A percentile compares a stretch with the other conserved stretches of the same genome.
Evolutionary conservation across 805 yeast species (phyloP).

Genomic region (Metschnikowia gelsemii): DNA sequence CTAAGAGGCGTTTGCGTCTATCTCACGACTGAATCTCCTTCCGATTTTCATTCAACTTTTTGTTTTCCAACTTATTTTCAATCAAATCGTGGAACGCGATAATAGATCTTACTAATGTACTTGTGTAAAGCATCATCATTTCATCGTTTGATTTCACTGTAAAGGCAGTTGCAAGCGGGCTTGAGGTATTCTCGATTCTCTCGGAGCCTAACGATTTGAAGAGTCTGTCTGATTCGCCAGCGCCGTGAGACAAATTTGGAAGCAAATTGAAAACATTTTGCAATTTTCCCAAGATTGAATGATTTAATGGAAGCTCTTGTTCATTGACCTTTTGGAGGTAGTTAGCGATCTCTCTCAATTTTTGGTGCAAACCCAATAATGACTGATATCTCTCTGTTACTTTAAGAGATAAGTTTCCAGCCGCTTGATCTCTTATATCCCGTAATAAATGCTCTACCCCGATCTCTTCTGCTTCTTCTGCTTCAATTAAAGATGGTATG

Average conservation of each 20-base stretch:
- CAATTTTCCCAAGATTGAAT: constrained; percentile 82
- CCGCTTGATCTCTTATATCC: constrained; percentile 95
- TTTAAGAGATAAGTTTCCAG: constrained; percentile 83
- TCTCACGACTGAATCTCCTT: constrained; percentile 4
- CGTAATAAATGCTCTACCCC: constrained; percentile 96
- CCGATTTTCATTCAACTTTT: constrained; percentile 27
- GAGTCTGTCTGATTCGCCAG: constrained; percentile 16
- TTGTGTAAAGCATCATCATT: constrained; percentile 87
- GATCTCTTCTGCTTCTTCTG: constrained; percentile 98
- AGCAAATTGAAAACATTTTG: constrained; percentile 93
- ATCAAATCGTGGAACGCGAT: constrained; percentile 95
- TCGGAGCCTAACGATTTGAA: constrained; percentile 9
- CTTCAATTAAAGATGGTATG: constrained; percentile 87
- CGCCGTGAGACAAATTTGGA: constrained; percentile 61
- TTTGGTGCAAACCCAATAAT: constrained; percentile 77
- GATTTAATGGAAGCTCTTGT: constrained; percentile 81
- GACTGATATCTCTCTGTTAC: constrained; percentile 89
- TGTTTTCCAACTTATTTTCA: constrained; percentile 90
- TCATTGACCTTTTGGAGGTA: constrained; percentile 74
- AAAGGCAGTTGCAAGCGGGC: constrained; percentile 72
- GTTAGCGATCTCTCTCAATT: constrained; percentile 70
- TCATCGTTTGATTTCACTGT: constrained; percentile 94
- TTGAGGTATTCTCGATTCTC: constrained; percentile 28
- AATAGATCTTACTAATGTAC: constrained; percentile 87
- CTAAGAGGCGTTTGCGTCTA: neutral